Percentiles rank a stretch among this genome's conserved stretches.
Conservation (phyloP, 306 rosid species). For the Quercus ilex region DNA sequence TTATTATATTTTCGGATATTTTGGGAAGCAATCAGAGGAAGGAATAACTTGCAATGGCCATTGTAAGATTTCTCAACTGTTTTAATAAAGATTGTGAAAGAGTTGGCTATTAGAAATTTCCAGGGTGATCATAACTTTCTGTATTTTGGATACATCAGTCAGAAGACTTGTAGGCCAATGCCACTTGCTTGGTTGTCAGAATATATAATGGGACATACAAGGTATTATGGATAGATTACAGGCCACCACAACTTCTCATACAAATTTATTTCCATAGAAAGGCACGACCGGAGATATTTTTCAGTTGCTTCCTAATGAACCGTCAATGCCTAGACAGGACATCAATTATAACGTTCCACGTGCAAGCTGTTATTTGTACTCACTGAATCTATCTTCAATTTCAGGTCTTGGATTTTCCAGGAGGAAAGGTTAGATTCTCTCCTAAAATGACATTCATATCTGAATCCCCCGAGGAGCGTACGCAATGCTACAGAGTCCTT, state of each 20-base stretch:
- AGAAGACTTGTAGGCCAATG: too few species aligned
- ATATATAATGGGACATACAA: too few species aligned
- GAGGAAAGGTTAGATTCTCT: slow-evolving; percentile 62
- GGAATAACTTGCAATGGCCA: background rate
- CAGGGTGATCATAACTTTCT: background rate
- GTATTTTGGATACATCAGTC: too few species aligned
- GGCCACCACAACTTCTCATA: background rate
- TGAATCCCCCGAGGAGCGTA: slow-evolving; percentile 48
- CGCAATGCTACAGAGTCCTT: slow-evolving; percentile 70
- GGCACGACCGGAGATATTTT: background rate
- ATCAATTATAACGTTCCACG: background rate
- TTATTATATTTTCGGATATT: background rate
- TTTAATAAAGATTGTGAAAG: background rate
- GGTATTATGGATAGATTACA: too few species aligned
- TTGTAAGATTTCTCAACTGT: background rate
- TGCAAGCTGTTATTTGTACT: background rate
- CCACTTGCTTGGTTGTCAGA: too few species aligned
- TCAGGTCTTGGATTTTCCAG: slow-evolving; percentile 70
- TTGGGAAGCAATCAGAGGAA: background rate
- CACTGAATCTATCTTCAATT: slow-evolving; percentile 11
- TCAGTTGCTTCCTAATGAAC: background rate
- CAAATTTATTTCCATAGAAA: background rate
- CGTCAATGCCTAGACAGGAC: background rate
- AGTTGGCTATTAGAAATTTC: background rate
- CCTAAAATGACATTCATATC: slow-evolving; percentile 54